phyloP scores from a whole-genome alignment of 2,329 filamentous ascomycete genomes.

The Microdochium trichocladiopsis region DNA sequence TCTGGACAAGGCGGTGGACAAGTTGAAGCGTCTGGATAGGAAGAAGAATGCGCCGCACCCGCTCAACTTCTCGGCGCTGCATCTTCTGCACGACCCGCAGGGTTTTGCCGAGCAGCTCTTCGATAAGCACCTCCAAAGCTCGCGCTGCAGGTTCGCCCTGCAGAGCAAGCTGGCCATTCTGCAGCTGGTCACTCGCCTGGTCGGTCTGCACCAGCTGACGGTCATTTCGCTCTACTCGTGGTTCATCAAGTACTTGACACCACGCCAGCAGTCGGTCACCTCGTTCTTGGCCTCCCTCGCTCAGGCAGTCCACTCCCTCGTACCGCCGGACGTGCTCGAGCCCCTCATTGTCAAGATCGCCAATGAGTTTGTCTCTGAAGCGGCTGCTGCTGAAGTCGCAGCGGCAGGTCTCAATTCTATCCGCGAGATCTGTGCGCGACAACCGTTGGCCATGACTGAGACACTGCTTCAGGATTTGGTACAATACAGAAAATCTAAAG shows the following conservation, averaged over 20 bases:
- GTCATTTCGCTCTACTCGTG: slow-evolving; percentile 91
- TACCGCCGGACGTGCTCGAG: slow-evolving; percentile 87
- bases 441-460: slow-evolving; percentile 94
- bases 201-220: slow-evolving; percentile 88
- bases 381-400: slow-evolving; percentile 81
- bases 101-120: slow-evolving; percentile 88
- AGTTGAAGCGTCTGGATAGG: slow-evolving; percentile 73
- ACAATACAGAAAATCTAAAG: slow-evolving; percentile 93
- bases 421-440: slow-evolving; percentile 84
- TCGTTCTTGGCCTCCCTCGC: slow-evolving; percentile 89
- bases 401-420: slow-evolving; percentile 92
- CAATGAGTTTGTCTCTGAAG: slow-evolving; percentile 97
- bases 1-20: slow-evolving; percentile 74
- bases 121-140: slow-evolving; percentile 81
- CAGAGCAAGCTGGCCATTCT: slow-evolving; percentile 88
- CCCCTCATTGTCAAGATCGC: slow-evolving; percentile 92
- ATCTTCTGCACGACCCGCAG: slow-evolving; percentile 90
- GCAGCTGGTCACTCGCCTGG: slow-evolving; percentile 82
- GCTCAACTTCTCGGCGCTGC: slow-evolving; percentile 92
- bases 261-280: slow-evolving; percentile 82
- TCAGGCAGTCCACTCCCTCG: slow-evolving; percentile 83
- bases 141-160: slow-evolving; percentile 75
- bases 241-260: slow-evolving; percentile 88
- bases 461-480: slow-evolving; percentile 94
- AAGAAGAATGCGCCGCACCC: slow-evolving; percentile 84